Percentiles rank a stretch among this genome's conserved stretches.
Evolutionary conservation across 768 basidiomycete genomes (phyloP).

Genomic region (Leucocoprinus leucothites): DNA sequence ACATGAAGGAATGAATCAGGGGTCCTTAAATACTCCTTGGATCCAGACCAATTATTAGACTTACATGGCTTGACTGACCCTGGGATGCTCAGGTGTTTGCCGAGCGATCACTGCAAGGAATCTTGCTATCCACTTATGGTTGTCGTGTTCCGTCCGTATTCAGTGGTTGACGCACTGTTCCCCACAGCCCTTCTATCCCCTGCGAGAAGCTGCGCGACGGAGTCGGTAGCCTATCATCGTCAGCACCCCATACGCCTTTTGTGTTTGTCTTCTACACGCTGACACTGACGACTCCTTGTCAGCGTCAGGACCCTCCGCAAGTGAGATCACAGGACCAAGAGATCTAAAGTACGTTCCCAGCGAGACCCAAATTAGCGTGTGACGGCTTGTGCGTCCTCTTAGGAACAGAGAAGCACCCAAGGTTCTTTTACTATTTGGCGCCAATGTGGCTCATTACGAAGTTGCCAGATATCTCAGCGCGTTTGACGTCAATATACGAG

Average conservation of each 20-base stretch:
- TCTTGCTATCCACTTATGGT: background rate
- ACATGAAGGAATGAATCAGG: conserved; percentile 6
- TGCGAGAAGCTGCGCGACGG: conserved; percentile 4
- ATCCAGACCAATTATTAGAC: background rate
- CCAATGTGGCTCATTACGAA: background rate
- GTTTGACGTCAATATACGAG: background rate
- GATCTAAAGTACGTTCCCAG: background rate
- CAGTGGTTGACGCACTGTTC: no score
- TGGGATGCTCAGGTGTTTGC: background rate
- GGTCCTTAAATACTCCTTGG: background rate
- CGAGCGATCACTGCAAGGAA: no score
- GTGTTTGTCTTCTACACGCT: no score
- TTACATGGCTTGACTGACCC: no score
- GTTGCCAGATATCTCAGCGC: background rate
- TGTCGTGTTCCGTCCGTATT: background rate
- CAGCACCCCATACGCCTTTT: background rate
- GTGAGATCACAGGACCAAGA: no score
- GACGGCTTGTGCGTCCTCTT: background rate
- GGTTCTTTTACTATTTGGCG: background rate
- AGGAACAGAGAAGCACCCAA: conserved; percentile 7
- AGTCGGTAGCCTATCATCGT: background rate
- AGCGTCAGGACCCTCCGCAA: background rate
- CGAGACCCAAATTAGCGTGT: background rate
- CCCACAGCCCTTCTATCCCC: no score
- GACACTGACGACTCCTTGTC: no score